These are phyloP conservation scores for Curvularia sp. DNA, from an alignment of 2,329 filamentous ascomycete species.

Conservation along the genomic window DNA sequence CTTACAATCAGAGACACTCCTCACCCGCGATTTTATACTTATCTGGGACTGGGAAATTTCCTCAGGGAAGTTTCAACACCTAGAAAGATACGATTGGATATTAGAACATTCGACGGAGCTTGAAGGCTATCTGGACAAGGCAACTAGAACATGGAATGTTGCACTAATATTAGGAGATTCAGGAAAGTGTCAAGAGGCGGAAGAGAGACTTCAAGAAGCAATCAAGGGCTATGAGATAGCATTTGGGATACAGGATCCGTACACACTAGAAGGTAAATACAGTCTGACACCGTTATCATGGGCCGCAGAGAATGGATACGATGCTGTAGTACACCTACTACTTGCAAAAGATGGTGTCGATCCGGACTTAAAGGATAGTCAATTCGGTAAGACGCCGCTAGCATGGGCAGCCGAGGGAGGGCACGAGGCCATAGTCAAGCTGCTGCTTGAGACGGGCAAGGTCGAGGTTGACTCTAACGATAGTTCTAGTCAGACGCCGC, in stretches of 20 bases:
- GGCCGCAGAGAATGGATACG: constrained; percentile 14
- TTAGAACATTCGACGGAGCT: neutral
- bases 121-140: neutral
- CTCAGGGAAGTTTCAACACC: neutral
- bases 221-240: constrained; percentile 5
- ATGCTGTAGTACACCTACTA: constrained; percentile 12
- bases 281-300: constrained; percentile 13
- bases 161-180: neutral
- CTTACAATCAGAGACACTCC: neutral
- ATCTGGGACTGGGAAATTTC: neutral
- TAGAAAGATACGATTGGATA: neutral
- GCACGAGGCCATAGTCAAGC: neutral
- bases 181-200: constrained; percentile 2
- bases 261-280: constrained; percentile 4
- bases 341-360: constrained; percentile 11
- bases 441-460: neutral
- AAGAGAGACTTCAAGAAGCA: constrained; percentile 12
- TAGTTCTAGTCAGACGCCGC: no score
- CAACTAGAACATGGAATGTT: neutral
- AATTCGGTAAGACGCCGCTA: neutral
- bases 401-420: neutral
- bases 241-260: constrained; percentile 8
- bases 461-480: no score
- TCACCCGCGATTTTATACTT: neutral
- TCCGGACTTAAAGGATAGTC: constrained; percentile 8